These are phyloP conservation scores for Luffa aegyptiaca DNA, from an alignment of 306 rosid species.

Conservation along the genomic window DNA sequence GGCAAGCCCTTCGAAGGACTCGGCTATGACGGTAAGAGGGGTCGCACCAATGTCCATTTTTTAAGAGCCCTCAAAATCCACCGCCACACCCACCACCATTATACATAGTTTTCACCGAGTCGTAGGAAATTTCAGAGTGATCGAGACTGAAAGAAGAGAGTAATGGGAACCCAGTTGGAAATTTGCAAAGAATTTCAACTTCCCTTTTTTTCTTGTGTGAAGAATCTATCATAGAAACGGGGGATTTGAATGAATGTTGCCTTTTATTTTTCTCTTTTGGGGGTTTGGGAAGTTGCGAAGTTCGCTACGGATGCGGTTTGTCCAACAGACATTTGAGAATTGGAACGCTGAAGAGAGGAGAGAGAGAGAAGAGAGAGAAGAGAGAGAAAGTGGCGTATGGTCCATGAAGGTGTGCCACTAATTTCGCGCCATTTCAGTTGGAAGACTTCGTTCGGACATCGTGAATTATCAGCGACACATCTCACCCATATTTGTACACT, in stretches of 20 bases:
- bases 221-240: background rate
- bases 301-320: constrained; percentile 25
- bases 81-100: background rate
- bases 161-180: background rate
- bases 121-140: background rate
- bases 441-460: background rate
- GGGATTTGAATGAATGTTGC: background rate
- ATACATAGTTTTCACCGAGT: background rate
- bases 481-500: background rate
- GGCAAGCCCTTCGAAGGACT: constrained; percentile 55
- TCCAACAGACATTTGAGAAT: constrained; percentile 4
- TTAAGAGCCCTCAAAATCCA: background rate
- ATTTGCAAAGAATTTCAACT: background rate
- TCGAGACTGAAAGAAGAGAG: background rate
- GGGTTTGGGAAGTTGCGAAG: constrained; percentile 12
- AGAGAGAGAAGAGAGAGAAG: background rate
- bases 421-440: background rate
- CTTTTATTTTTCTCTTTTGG: background rate
- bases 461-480: background rate
- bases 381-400: constrained; percentile 3
- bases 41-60: background rate
- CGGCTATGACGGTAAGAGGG: constrained; percentile 62
- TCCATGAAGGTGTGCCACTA: background rate
- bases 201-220: background rate
- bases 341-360: background rate